Conservation (phyloP, 768 basidiomycete species). For the Strobilomyces confusus region DNA sequence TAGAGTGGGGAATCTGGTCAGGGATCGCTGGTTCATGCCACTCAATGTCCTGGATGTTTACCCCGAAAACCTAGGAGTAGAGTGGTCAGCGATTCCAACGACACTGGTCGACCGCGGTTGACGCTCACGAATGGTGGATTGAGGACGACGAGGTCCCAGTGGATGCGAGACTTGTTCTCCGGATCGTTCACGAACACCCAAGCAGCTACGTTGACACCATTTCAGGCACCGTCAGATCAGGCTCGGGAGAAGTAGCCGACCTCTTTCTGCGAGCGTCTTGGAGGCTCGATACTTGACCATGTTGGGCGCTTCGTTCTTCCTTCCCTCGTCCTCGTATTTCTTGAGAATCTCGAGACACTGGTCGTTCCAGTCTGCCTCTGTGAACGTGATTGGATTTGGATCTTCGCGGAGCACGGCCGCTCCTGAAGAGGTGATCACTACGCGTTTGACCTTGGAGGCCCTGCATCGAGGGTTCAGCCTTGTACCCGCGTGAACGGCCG, state of each 20-base stretch:
- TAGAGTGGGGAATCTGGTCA: slow-evolving; percentile 7
- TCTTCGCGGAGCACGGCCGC: slow-evolving; percentile 41
- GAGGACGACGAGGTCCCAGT: slow-evolving; percentile 39
- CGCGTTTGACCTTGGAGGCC: slow-evolving; percentile 51
- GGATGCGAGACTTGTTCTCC: slow-evolving; percentile 29
- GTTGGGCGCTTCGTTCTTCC: slow-evolving; percentile 32
- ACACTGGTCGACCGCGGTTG: too few species aligned
- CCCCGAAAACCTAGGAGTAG: slow-evolving; percentile 27
- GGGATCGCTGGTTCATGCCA: neutral
- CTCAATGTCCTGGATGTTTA: neutral
- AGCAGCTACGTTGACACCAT: slow-evolving; percentile 32
- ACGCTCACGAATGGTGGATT: slow-evolving; percentile 37
- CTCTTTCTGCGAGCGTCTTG: slow-evolving; percentile 65
- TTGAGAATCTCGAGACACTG: slow-evolving; percentile 35
- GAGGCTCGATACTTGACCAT: slow-evolving; percentile 50
- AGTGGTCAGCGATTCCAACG: neutral
- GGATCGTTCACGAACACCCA: slow-evolving; percentile 40
- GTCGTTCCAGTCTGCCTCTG: slow-evolving; percentile 61
- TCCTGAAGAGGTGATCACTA: slow-evolving; percentile 65
- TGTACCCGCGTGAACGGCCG: too few species aligned
- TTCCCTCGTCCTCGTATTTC: slow-evolving; percentile 46
- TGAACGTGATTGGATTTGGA: slow-evolving; percentile 31
- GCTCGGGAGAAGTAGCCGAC: slow-evolving; percentile 20
- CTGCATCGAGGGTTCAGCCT: too few species aligned
- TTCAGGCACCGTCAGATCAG: neutral